Evolutionary conservation across 179 eudicot genomes (phyloP), one percentile per base, ranked within the genome.

Genomic region (Silene vulgaris): DNA sequence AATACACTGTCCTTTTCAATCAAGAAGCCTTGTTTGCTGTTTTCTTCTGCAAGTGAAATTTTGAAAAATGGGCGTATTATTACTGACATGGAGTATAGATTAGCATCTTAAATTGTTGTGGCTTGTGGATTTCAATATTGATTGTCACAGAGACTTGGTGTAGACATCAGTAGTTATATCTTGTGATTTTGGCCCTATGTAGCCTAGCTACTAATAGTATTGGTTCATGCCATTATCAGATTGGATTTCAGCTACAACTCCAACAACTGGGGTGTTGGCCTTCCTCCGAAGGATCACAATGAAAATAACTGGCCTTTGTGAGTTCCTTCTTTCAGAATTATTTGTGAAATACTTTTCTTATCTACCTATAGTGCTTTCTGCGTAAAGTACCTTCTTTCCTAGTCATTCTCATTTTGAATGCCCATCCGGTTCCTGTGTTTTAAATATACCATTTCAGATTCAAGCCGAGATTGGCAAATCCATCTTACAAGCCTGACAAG

Each of bases 261-360:
- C 66, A 95, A 92, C 80, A 95, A 95, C 37, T 92, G 99, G 97
- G 99, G 93, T 63, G 90, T 92, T 78, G 97, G 99, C 71, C 93
- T 95, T 82, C 99, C 99, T 79, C 96, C 97, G 29, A 92, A 85
- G 79, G 88, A 71, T 69, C 92, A 93, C 73, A 95, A 95, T 69
- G 94, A 85, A 74, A 81, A 78, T 76, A 93, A 79, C 80, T 96
- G 97, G 99, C 92, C 90, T 50, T 70, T 90, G 99, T 95, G 83
- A 89, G 97, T 69, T 72, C 74, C 40, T 77, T 71, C 64, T 74
- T 81, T 63, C 32, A 57, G 48, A 75, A 20, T 17, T 6, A 45
- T 64, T 75, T 4, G n/a, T 72, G 35, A 19, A 60, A 65, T 5
- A 11, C 56, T 50, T 20, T 2, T 43, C 4, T 12, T 12, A 60